Conservation (phyloP, 1,284 basidiomycete species). For the Prillingera fragicola region DNA sequence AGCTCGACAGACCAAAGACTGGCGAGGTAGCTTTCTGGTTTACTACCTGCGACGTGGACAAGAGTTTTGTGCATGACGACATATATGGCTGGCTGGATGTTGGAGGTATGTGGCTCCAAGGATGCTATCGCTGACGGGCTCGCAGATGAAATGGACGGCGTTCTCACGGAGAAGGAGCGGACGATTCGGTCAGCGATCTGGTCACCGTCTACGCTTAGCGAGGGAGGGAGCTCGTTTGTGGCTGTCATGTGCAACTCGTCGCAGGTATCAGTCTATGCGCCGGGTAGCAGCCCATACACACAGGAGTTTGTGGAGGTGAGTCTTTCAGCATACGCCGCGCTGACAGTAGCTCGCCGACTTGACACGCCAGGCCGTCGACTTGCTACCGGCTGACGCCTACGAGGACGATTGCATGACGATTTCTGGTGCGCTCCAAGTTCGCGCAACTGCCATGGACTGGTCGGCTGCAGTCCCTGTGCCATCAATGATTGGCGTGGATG, state of each 20-base stretch:
- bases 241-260: constrained; percentile 24
- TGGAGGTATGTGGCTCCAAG: constrained; percentile 5
- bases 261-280: constrained; percentile 35
- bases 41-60: constrained; percentile 20
- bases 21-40: constrained; percentile 37
- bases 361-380: constrained; percentile 17
- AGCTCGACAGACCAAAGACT: constrained; percentile 16
- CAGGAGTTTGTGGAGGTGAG: constrained; percentile 34
- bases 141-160: constrained; percentile 28
- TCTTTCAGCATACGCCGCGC: neutral
- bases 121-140: neutral
- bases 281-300: constrained; percentile 26
- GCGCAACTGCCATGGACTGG: constrained; percentile 32
- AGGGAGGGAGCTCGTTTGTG: constrained; percentile 25
- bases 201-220: constrained; percentile 36
- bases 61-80: constrained; percentile 13
- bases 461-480: constrained; percentile 18
- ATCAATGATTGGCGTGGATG: constrained; percentile 22
- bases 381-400: constrained; percentile 9
- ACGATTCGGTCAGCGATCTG: constrained; percentile 28
- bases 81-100: constrained; percentile 12
- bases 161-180: constrained; percentile 24
- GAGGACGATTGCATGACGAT: constrained; percentile 6
- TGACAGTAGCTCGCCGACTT: constrained; percentile 31
- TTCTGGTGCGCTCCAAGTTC: constrained; percentile 22